Percentiles rank a stretch among this genome's conserved stretches.
phyloP scores from a whole-genome alignment of 345 rosid species.

The Bruguiera parviflora region DNA sequence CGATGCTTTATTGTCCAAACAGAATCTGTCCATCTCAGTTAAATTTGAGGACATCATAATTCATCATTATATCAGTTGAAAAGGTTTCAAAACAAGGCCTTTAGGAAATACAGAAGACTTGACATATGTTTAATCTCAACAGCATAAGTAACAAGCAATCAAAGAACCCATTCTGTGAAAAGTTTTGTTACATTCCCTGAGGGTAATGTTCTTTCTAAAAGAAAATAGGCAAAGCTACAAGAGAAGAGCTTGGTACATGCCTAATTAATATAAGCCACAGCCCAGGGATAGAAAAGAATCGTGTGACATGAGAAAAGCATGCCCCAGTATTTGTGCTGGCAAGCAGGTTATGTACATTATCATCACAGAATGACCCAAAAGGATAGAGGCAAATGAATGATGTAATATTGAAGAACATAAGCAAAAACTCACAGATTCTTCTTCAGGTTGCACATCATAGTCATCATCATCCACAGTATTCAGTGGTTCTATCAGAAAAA shows the following conservation, averaged over 20 bases:
- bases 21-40: background rate
- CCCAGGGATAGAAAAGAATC: too few relatives aligned
- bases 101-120: background rate
- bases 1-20: too few relatives aligned
- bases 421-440: constrained; percentile 60
- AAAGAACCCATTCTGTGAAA: too few relatives aligned
- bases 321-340: background rate
- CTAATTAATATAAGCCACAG: too few relatives aligned
- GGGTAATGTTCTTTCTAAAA: too few relatives aligned
- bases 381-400: too few relatives aligned
- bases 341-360: background rate
- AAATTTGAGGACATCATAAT: background rate
- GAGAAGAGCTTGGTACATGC: too few relatives aligned
- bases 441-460: constrained; percentile 55
- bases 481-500: constrained; percentile 30
- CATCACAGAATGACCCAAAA: too few relatives aligned
- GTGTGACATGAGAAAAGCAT: background rate
- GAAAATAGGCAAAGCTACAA: too few relatives aligned
- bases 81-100: background rate
- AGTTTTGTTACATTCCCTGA: too few relatives aligned
- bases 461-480: constrained; percentile 58
- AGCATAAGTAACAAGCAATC: too few relatives aligned
- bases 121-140: background rate
- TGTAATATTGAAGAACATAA: constrained; percentile 12
- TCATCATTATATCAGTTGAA: background rate